A percentile compares a stretch with the other conserved stretches of the same genome.
Conservation (phyloP, 176 grass and related monocot genomes). For the Aegilops speltoides region DNA sequence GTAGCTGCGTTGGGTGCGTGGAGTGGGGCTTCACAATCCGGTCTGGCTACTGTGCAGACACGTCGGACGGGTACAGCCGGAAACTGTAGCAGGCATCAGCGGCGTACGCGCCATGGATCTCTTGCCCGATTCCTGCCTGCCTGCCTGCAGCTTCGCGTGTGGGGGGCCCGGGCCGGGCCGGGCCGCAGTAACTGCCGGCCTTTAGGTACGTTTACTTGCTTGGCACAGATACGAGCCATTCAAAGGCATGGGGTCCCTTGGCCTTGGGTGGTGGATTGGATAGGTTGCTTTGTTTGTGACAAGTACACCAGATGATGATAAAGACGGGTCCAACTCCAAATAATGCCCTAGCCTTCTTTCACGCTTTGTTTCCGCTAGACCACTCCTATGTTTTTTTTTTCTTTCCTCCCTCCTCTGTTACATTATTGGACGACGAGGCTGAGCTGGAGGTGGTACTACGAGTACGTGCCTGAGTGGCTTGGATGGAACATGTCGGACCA, state of each 20-base stretch:
- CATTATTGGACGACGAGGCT: not conserved
- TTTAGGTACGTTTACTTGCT: not conserved
- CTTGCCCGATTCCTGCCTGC: conserved; percentile 3
- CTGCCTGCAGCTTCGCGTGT: not conserved
- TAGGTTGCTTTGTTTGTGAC: not conserved
- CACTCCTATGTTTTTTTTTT: not conserved
- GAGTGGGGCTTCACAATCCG: not conserved
- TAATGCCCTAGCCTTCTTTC: conserved; percentile 1
- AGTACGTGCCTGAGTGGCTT: not conserved
- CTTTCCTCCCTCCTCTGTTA: not conserved
- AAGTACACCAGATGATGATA: conserved; percentile 33
- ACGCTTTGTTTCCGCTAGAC: not conserved
- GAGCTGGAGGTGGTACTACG: conserved; percentile 2
- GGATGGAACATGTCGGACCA: conserved; percentile 31
- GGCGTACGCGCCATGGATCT: not conserved
- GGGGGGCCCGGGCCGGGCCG: not conserved
- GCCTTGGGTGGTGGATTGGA: not conserved
- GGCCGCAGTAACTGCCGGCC: conserved; percentile 8
- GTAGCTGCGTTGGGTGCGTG: not conserved
- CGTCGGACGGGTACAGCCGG: conserved; percentile 21
- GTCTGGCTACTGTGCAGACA: conserved; percentile 33
- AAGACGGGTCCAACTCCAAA: not conserved
- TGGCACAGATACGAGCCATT: not conserved
- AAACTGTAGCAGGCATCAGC: conserved; percentile 42
- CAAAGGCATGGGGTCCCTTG: not conserved